Percentiles rank a stretch among this genome's conserved stretches.
Evolutionary conservation across 1,139 yeast species (phyloP).

Genomic region (Geotrichum histeridarum): DNA sequence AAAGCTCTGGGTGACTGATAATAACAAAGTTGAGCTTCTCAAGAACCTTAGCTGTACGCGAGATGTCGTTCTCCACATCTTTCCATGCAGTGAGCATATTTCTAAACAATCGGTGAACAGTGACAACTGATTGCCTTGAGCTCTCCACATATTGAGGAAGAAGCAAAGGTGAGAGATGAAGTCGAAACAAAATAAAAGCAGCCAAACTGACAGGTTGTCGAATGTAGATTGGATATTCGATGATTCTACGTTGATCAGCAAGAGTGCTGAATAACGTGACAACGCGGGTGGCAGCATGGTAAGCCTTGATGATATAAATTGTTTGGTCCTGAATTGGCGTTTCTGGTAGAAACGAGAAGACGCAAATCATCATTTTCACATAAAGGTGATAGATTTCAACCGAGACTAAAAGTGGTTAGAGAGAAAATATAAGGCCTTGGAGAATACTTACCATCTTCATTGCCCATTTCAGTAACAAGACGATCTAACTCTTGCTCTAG

Average conservation of each 20-base stretch:
- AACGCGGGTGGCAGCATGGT: constrained; percentile 73
- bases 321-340: constrained; percentile 87
- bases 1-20: constrained; percentile 80
- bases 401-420: constrained; percentile 26
- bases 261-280: constrained; percentile 72
- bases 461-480: constrained; percentile 55
- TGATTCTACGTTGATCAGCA: constrained; percentile 61
- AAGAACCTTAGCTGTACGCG: constrained; percentile 87
- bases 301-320: constrained; percentile 76
- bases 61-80: constrained; percentile 82
- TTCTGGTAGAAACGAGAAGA: constrained; percentile 87
- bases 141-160: constrained; percentile 77
- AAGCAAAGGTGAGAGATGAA: constrained; percentile 74
- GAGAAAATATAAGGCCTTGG: constrained; percentile 1
- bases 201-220: constrained; percentile 82
- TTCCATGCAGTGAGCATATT: constrained; percentile 90
- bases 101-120: constrained; percentile 81
- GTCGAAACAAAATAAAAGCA: constrained; percentile 70
- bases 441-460: constrained; percentile 43
- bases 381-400: constrained; percentile 80
- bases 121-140: constrained; percentile 87
- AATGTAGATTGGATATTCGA: constrained; percentile 80
- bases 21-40: constrained; percentile 85
- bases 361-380: constrained; percentile 74
- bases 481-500: constrained; percentile 75